Base-by-base conservation (phyloP, 1,139 yeast genomes). In the Diutina pseudorugosa region DNA sequence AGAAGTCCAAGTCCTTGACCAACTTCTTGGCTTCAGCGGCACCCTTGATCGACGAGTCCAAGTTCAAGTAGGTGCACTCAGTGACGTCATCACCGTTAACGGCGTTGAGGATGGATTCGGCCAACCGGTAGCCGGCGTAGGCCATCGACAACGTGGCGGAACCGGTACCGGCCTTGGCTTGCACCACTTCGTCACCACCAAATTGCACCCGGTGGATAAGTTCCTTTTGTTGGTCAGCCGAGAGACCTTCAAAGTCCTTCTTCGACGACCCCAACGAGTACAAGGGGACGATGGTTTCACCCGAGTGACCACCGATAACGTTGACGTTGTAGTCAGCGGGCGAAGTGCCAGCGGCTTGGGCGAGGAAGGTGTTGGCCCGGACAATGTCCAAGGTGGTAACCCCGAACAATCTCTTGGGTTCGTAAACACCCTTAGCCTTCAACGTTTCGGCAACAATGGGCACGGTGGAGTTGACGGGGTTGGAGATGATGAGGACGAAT, bases 1-100 rank as follows among this genome's bases (percentile, higher is more conserved):
- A 93, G 83, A 85, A 93, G 59, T 85, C 93, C 64, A 91, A 85
- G 64, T 90, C 93, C 67, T 85, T 88, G 56, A 75, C 75, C 76
- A 72, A 69, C 62, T 72, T 70, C 65, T 85, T 85, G 77, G 82
- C 94, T 65, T 96, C 97, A 57, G 87, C 76, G 61, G 86, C 91
- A 57, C 79, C 79, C 62, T 70, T 68, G 58, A 73, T 45, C n/a
- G 36, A 62, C 52, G 66, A 59, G 60, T 69, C 71, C 62, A 73
- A 69, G 62, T 73, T 65, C 64, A 84, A 82, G 64, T 74, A 88
- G 50, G 96, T 74, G 65, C 94, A 86, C 73, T 89, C 96, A 57
- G 84, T 76, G 57, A 90, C 76, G 61, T 79, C 80, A 56, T 70
- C 69, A 65, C 59, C 60, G 19, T 51, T 20, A 16, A 56, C 55